Evolutionary conservation across 2,329 filamentous ascomycete species (phyloP).

Genomic region (Biscogniauxia mediterranea): DNA sequence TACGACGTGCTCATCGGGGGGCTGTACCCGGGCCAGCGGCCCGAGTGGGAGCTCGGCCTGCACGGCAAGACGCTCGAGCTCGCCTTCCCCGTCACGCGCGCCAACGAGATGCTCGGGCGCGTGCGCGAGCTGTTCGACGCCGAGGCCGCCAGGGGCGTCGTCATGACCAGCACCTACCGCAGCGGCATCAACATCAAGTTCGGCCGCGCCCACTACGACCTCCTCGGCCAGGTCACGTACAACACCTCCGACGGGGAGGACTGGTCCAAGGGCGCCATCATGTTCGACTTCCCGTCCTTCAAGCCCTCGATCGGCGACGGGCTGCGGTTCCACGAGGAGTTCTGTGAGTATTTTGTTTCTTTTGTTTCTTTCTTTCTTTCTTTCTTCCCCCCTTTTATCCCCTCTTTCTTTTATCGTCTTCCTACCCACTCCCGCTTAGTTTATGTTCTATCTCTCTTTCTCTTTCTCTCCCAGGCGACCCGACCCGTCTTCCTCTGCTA

Average conservation of each 20-base stretch:
- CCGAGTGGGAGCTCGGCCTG: constrained; percentile 50
- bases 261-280: constrained; percentile 49
- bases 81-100: constrained; percentile 48
- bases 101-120: constrained; percentile 48
- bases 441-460: not conserved
- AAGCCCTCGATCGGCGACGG: constrained; percentile 44
- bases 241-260: constrained; percentile 47
- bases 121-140: constrained; percentile 49
- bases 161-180: constrained; percentile 51
- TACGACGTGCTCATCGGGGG: constrained; percentile 54
- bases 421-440: too few relatives aligned
- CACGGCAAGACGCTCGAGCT: constrained; percentile 50
- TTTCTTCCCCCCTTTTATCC: not conserved
- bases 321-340: constrained; percentile 48
- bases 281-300: constrained; percentile 53
- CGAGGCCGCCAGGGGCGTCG: constrained; percentile 39
- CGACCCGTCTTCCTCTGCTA: not conserved
- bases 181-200: constrained; percentile 55
- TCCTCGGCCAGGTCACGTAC: constrained; percentile 49
- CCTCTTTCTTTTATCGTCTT: not conserved
- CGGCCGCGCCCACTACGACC: constrained; percentile 46
- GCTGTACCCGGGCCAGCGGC: constrained; percentile 45
- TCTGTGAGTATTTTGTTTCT: constrained; percentile 38
- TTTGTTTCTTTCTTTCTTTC: not conserved
- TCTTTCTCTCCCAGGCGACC: too few relatives aligned